These are phyloP conservation scores for Chalciporus pseudorubinellus DNA, from an alignment of 768 basidiomycete genomes.

Conservation along the genomic window DNA sequence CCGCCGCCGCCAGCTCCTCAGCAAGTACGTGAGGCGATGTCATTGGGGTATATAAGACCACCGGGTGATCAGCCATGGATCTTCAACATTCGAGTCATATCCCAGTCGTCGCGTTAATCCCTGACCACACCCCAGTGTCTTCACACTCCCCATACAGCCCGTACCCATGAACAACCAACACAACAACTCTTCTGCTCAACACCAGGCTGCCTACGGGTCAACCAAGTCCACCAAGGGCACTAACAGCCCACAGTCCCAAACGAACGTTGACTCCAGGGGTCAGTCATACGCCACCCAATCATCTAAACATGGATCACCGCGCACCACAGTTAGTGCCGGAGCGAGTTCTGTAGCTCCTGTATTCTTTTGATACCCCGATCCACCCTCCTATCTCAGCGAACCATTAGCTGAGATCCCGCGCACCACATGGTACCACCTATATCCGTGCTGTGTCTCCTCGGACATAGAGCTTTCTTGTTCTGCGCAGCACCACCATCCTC, in stretches of 20 bases:
- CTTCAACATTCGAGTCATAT: not conserved
- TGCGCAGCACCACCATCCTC: not conserved
- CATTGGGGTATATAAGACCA: conserved; percentile 27
- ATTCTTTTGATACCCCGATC: conserved; percentile 47
- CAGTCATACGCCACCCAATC: conserved; percentile 25
- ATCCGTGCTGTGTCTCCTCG: not conserved
- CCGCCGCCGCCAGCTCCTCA: conserved; percentile 15
- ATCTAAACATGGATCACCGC: conserved; percentile 21
- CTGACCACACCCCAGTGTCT: not conserved
- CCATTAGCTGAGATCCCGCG: not conserved
- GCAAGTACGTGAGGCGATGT: conserved; percentile 27
- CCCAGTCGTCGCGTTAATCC: not conserved
- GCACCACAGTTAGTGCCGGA: conserved; percentile 45
- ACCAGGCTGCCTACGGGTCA: conserved; percentile 15
- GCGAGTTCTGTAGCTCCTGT: conserved; percentile 53
- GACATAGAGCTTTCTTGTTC: conserved; percentile 1
- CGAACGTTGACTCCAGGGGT: conserved; percentile 18
- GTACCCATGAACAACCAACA: conserved; percentile 28
- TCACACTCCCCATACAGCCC: not conserved
- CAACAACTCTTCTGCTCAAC: conserved; percentile 15
- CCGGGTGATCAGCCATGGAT: not conserved
- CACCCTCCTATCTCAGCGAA: not conserved
- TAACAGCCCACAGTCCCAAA: conserved; percentile 17
- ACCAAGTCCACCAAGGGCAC: conserved; percentile 21
- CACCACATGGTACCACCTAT: not conserved